These are phyloP conservation scores for Botrytis paeoniae DNA, from an alignment of 2,329 filamentous ascomycete genomes.

Conservation along the genomic window DNA sequence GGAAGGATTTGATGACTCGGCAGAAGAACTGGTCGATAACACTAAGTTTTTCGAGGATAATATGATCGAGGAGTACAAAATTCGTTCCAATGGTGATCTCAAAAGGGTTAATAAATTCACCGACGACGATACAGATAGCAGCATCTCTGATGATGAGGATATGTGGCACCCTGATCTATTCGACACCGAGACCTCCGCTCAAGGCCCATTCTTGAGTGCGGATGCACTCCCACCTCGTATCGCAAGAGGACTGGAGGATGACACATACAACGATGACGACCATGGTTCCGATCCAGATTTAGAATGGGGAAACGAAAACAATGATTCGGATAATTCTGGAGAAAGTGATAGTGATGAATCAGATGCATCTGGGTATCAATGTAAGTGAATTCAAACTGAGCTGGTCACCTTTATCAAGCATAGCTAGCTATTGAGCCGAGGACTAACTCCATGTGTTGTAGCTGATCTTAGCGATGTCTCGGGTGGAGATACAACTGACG, in stretches of 20 bases:
- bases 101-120: not conserved
- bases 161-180: slow-evolving; percentile 17
- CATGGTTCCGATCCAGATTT: slow-evolving; percentile 6
- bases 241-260: slow-evolving; percentile 14
- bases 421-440: not conserved
- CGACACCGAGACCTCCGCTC: not conserved
- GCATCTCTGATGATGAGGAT: slow-evolving; percentile 6
- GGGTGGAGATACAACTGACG: slow-evolving; percentile 16
- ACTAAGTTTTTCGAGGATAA: not conserved
- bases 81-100: not conserved
- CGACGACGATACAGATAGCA: not conserved
- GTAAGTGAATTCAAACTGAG: slow-evolving; percentile 8
- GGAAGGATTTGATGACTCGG: slow-evolving; percentile 7
- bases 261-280: slow-evolving; percentile 16
- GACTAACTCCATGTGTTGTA: slow-evolving; percentile 31
- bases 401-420: not conserved
- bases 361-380: slow-evolving; percentile 16
- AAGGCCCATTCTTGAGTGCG: slow-evolving; percentile 13
- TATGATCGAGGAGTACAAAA: not conserved
- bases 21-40: not conserved
- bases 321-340: not conserved
- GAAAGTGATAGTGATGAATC: slow-evolving; percentile 16
- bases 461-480: slow-evolving; percentile 43
- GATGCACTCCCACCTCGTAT: slow-evolving; percentile 13
- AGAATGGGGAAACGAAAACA: slow-evolving; percentile 12